Evolutionary conservation across 306 rosid species (phyloP), one percentile per base, ranked within the genome.

Genomic region (Abrus pulchellus): DNA sequence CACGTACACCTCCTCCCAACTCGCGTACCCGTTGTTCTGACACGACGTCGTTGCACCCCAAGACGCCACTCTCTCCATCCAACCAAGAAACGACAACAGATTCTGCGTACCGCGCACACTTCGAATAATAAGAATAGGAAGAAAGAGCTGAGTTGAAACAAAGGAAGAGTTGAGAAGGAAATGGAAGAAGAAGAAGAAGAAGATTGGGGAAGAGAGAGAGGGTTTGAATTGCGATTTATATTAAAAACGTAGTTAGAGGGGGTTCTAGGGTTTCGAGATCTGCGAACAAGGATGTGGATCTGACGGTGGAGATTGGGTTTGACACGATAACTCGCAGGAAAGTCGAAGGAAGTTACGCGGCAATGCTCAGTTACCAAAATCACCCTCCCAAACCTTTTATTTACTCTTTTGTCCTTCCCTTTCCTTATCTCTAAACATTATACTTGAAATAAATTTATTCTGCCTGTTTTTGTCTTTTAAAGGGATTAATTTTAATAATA

Each of bases 231-330:
- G 78, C 62, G 79, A 67, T 86, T 84, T 83, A 67, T 67, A 20
- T 20, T 20, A 74, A 81, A 84, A 79, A 71, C 77, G 78, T 5
- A 56, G 36, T 28, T 55, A 32, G 5, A 40, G 20, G 5, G 44
- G 60, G 53, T 62, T 81, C 84, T 91, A 91, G 93, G 95, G 97
- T 86, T 92, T 93, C 92, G 88, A 83, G 90, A 85, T 80, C 65
- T 80, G 76, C 75, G 65, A 59, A 56, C 36, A 2, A n/a, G 80
- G 75, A 65, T 10, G 0, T 29, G n/a, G 74, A 88, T 85, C 84
- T 11, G 64, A 90, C 94, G 94, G 93, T 67, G 29, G 13, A 55
- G 86, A 87, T 85, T 76, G 66, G 8, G 38, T 79, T 76, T 33
- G 45, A 7, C 10, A 14, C 56, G 30, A 68, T 43, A 30, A 68